phyloP scores from a whole-genome alignment of 1,284 basidiomycete species.

The Marasmius oreades region DNA sequence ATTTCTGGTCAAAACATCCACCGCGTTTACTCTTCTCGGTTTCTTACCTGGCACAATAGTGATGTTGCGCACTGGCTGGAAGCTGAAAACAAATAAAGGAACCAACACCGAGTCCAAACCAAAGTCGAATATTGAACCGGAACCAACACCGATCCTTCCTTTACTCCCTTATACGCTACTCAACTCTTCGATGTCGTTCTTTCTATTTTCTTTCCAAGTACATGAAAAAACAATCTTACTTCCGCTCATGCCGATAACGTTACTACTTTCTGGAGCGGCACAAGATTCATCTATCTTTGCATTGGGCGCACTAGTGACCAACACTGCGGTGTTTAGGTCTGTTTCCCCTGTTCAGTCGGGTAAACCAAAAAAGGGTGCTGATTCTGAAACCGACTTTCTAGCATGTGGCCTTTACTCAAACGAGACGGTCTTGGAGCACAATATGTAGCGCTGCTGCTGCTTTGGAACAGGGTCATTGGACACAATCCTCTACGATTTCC shows the following conservation, averaged over 20 bases:
- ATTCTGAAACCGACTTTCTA: conserved; percentile 27
- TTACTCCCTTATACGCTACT: conserved; percentile 70
- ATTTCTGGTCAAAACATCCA: conserved; percentile 54
- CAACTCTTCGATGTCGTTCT: conserved; percentile 82
- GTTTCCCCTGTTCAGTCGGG: conserved; percentile 16
- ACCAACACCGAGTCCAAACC: conserved; percentile 13
- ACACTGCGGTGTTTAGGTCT: conserved; percentile 87
- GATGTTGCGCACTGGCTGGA: conserved; percentile 47
- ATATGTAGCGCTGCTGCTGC: conserved; percentile 59
- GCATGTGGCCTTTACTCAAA: conserved; percentile 89
- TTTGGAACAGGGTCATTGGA: conserved; percentile 86
- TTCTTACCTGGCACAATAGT: conserved; percentile 62
- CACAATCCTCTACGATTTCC: conserved; percentile 50
- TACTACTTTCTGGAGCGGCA: conserved; percentile 68
- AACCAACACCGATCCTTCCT: conserved; percentile 49
- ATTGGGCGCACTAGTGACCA: conserved; percentile 79
- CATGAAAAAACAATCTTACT: conserved; percentile 94
- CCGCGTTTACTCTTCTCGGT: conserved; percentile 57
- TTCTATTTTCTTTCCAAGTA: conserved; percentile 94
- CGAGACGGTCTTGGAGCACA: conserved; percentile 77
- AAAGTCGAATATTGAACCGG: neutral
- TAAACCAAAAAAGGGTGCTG: neutral
- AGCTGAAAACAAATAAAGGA: conserved; percentile 20
- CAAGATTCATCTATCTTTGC: conserved; percentile 66
- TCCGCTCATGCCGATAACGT: conserved; percentile 79